Conservation (phyloP, 2,329 filamentous ascomycete genomes). For the Fusarium kyushuense region DNA sequence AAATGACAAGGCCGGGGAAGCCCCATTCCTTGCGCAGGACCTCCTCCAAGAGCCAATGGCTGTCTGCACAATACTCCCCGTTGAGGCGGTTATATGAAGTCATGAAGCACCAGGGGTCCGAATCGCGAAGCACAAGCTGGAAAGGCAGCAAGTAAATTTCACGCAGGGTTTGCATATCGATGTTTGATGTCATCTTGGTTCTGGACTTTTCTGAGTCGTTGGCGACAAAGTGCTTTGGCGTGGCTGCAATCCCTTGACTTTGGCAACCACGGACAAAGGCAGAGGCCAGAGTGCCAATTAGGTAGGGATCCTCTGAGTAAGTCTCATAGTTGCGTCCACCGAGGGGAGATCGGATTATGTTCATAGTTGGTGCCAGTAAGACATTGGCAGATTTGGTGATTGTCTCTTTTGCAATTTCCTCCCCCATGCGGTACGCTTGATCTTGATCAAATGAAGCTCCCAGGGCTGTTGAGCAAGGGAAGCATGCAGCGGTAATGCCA, state of each 20-base stretch:
- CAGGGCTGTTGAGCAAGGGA: slow-evolving; percentile 3
- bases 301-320: slow-evolving; percentile 10
- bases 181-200: slow-evolving; percentile 17
- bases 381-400: slow-evolving; percentile 16
- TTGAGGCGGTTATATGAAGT: slow-evolving; percentile 13
- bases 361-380: slow-evolving; percentile 9
- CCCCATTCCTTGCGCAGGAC: slow-evolving; percentile 8
- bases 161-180: slow-evolving; percentile 8
- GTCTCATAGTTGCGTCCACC: slow-evolving; percentile 20
- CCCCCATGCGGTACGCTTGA: background rate
- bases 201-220: slow-evolving; percentile 11
- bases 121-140: slow-evolving; percentile 5
- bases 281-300: slow-evolving; percentile 1
- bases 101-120: slow-evolving; percentile 23
- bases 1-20: background rate
- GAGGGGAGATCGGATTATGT: slow-evolving; percentile 12
- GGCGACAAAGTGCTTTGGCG: slow-evolving; percentile 17
- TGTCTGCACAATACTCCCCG: background rate
- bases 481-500: slow-evolving; percentile 16
- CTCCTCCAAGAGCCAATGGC: background rate
- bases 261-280: slow-evolving; percentile 16
- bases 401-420: slow-evolving; percentile 9
- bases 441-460: background rate
- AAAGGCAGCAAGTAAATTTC: slow-evolving; percentile 21
- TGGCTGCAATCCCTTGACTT: slow-evolving; percentile 10